A percentile compares a stretch with the other conserved stretches of the same genome.
Evolutionary conservation across 306 rosid species (phyloP).

Genomic region (Prinsepia uniflora): DNA sequence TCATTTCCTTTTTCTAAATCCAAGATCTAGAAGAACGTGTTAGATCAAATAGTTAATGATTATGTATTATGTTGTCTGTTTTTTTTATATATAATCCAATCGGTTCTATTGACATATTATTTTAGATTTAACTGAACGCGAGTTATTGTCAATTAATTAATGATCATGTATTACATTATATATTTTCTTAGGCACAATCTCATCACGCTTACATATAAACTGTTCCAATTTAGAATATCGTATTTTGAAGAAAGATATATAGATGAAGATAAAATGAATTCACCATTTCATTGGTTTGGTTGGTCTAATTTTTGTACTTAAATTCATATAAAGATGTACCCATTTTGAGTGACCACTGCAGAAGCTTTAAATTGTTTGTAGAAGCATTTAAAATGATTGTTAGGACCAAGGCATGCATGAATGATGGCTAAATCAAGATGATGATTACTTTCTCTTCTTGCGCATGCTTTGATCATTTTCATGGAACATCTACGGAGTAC

Average conservation of each 20-base stretch:
- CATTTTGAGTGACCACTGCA: background rate
- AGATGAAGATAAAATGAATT: background rate
- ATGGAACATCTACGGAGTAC: background rate
- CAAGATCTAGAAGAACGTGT: too few relatives aligned
- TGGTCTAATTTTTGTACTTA: background rate
- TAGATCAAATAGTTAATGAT: too few relatives aligned
- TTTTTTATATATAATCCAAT: too few relatives aligned
- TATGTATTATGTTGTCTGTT: too few relatives aligned
- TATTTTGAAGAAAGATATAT: too few relatives aligned
- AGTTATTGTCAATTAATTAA: too few relatives aligned
- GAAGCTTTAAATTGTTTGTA: slow-evolving; percentile 13
- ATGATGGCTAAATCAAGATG: slow-evolving; percentile 37
- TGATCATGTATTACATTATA: too few relatives aligned
- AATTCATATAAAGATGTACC: background rate
- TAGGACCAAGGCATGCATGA: slow-evolving; percentile 33
- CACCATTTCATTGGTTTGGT: background rate
- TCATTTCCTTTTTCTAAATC: background rate
- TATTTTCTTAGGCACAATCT: too few relatives aligned
- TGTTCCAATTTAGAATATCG: too few relatives aligned
- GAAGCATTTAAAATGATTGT: slow-evolving; percentile 39
- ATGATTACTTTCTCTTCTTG: slow-evolving; percentile 38
- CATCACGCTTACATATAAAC: too few relatives aligned
- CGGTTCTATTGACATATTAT: too few relatives aligned
- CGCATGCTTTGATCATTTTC: slow-evolving; percentile 49
- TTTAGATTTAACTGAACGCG: too few relatives aligned